Base-by-base conservation (phyloP, 257 asterid genomes). In the Jacaranda copaia region DNA sequence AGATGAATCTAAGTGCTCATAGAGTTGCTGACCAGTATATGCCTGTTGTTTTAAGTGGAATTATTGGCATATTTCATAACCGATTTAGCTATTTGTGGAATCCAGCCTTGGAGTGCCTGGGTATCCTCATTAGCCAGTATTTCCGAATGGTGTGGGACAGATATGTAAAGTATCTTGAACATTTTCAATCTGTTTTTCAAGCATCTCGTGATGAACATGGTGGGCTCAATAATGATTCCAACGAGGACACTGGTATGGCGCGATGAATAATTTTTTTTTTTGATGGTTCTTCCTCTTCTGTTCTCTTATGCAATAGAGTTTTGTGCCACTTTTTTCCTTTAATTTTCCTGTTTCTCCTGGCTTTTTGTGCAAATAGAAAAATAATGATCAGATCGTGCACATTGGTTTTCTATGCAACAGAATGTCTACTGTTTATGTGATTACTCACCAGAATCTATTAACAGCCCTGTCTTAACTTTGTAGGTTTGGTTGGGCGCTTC, bases 51-150 rank as follows among this genome's bases (percentile, higher is more conserved):
- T 82, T 95, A 74, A 64, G 77, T 84, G 99, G 99, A 82, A 77
- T 87, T 72, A 77, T 95, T 40, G 99, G 97, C 80, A 84, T 95
- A 79, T 82, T 95, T 64, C 91, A 95, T 81, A 90, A 88, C 84
- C 86, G 92, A 72, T 88, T 93, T 78, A 89, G 87, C 82, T 73
- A 76, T 68, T 81, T 90, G 75, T 90, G 94, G 97, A 81, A 80
- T 53, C 96, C 97, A 51, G 96, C 97, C 61, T 72, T 83, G 70
- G 96, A 93, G 79, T 95, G 97, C 86, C 91, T 93, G 73, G 77
- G 87, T 73, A 76, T 80, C 81, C 82, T 93, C 20, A 74, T 95
- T 74, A 76, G 85, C 70, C 93, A 87, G 52, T 90, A 90, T 82
- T 77, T 57, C 68, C 79, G 67, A 71, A 66, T 85, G 10, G 84